Base-by-base conservation (phyloP, 1,139 yeast species). In the Yamadazyma conglobata region DNA sequence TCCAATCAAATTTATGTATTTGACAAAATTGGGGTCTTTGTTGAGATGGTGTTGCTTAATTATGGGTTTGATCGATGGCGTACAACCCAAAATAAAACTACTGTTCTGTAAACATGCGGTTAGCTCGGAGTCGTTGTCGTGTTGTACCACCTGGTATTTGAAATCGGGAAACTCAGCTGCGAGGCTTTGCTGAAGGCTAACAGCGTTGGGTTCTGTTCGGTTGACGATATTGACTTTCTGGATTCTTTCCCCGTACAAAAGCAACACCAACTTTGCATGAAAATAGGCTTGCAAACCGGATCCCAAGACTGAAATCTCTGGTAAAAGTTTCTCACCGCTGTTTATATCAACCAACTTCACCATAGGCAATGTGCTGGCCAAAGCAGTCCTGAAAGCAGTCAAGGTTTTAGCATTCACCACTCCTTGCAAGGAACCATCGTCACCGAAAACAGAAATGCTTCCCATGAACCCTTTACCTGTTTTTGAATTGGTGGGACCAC, bases 301-400 rank as follows among this genome's bases (percentile, higher is more conserved):
- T 0, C 88, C 88, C 49, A 74, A 75, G 2, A 72, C 76, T 8
- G 67, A 46, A 22, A 72, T 22, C 27, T 52, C 56, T 0, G 60
- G 56, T 9, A 54, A 40, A 6, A 55, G 35, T 5, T 32, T 24
- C 5, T 24, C 24, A 5, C 37, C 39, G 14, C 10, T 11, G 5
- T 34, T 15, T 3, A 33, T 28, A 15, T 39, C 40, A 22, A 70
- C 53, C 2, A 58, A 60, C 32, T 60, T 64, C 9, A 55, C 54
- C 37, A 78, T 49, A 0, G 77, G 74, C 11, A 77, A 49, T 6
- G 72, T 59, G 18, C 77, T 67, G 15, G 79, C 77, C 38, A 80
- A 56, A 0, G 86, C 86, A 1, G 88, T 80, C 45, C 87, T 60
- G 42, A 79, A 78, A 0, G 83, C 86, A 1, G 88, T 80, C 22